Base-by-base conservation (phyloP, 805 yeast species). In the Vanderwaltozyma tropicalis region DNA sequence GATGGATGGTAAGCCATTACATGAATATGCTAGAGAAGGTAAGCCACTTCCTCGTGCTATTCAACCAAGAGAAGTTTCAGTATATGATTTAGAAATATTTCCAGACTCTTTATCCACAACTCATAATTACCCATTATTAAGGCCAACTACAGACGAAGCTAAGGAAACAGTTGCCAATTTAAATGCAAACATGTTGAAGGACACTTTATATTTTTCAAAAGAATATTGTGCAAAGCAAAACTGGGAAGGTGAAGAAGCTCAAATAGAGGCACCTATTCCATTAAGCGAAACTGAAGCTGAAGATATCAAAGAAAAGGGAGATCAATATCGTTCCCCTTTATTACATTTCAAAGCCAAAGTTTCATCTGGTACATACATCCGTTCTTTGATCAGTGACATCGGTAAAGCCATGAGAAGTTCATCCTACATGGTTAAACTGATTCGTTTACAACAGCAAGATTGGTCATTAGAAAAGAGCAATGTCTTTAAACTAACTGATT, bases 331-430 rank as follows among this genome's bases (percentile, higher is more conserved):
- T 43, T 77, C 85, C 2, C 92, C 94, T 2, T 49, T 80, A 34
- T 50, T 89, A 19, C 88, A 81, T 49, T 74, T 92, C 47, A 72
- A 70, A 13, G 74, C 94, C 4, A 71, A 74, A 26, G 98, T 89
- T 1, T 81, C 95, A 1, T 86, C 96, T 0, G 99, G 99, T 1
- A 92, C 97, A 0, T 92, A 92, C 52, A 87, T 92, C 34, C 71
- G 99, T 47, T 81, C 96, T 2, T 63, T 92, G 38, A 69, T 92
- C 34, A 85, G 94, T 60, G 99, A 92, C 52, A 67, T 84, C 31
- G 97, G 95, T 2, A 72, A 81, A 42, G 81, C 89, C 0, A 63
- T 88, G 53, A 78, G 80, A 14, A 76, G 88, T 0, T 74, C 84
- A 19, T 85, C 95, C 0, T 86, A 86, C 53, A 88, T 92, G 95